These are phyloP conservation scores for Talaromyces wortmannii DNA, from an alignment of 495 filamentous ascomycete genomes.

Conservation along the genomic window DNA sequence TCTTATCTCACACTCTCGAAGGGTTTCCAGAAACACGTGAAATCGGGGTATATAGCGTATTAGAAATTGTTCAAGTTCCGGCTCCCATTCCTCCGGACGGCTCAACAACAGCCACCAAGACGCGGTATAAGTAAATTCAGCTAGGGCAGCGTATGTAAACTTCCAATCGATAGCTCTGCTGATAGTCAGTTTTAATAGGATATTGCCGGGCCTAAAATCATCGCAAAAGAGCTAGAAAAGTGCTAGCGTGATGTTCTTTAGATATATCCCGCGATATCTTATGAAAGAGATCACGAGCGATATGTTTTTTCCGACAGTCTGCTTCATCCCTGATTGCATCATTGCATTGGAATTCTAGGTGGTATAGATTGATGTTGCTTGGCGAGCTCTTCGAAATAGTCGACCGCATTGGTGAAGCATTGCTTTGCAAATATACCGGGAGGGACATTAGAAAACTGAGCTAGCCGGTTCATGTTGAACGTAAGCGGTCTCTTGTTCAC, in stretches of 20 bases:
- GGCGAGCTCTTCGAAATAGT: slow-evolving; percentile 36
- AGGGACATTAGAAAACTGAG: slow-evolving; percentile 15
- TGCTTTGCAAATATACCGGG: slow-evolving; percentile 7
- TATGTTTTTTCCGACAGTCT: slow-evolving; percentile 37
- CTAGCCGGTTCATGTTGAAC: slow-evolving; percentile 23
- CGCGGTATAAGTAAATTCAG: slow-evolving; percentile 28
- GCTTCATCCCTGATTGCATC: slow-evolving; percentile 25
- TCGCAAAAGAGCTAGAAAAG: slow-evolving; percentile 16
- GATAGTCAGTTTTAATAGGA: slow-evolving; percentile 11
- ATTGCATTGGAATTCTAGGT: slow-evolving; percentile 36
- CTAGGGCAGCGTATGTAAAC: slow-evolving; percentile 33
- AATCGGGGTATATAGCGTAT: slow-evolving; percentile 10
- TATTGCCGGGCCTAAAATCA: slow-evolving; percentile 13
- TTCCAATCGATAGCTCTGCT: slow-evolving; percentile 29
- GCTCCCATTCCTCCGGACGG: slow-evolving; percentile 24
- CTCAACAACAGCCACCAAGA: slow-evolving; percentile 38
- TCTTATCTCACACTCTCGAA: slow-evolving; percentile 14
- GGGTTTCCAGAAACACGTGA: slow-evolving; percentile 14
- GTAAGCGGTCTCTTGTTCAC: slow-evolving; percentile 19
- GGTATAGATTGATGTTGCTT: slow-evolving; percentile 36
- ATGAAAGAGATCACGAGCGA: slow-evolving; percentile 34
- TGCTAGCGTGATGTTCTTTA: slow-evolving; percentile 10
- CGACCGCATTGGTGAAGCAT: slow-evolving; percentile 21
- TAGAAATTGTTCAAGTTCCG: slow-evolving; percentile 16
- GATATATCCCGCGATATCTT: slow-evolving; percentile 19